A percentile compares a stretch with the other conserved stretches of the same genome.
Conservation (phyloP, 192 early-diverging fungal genomes). For the Podila epigama region DNA sequence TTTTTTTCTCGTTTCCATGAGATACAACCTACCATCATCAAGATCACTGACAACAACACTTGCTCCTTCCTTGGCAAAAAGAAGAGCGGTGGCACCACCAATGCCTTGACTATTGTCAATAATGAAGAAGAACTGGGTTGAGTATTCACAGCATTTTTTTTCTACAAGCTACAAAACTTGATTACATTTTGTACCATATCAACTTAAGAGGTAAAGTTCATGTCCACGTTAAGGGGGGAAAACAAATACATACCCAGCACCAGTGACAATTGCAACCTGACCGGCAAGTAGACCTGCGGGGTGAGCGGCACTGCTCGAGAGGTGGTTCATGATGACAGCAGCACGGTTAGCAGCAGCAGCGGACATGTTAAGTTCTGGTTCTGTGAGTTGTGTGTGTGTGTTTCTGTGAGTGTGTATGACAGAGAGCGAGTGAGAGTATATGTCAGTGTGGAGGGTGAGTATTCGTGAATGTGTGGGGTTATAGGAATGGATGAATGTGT, state of each 20-base stretch:
- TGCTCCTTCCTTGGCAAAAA: conserved; percentile 88
- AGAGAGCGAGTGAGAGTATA: conserved; percentile 1
- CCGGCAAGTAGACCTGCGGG: conserved; percentile 61
- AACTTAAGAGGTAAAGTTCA: too few species aligned
- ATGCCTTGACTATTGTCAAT: conserved; percentile 72
- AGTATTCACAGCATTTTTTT: too few species aligned
- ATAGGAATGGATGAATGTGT: neutral
- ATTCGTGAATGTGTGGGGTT: neutral
- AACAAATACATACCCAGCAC: conserved; percentile 55
- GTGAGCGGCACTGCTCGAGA: conserved; percentile 48
- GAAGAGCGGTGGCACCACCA: conserved; percentile 84
- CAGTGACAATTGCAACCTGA: conserved; percentile 69
- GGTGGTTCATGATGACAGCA: conserved; percentile 20
- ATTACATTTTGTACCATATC: too few species aligned
- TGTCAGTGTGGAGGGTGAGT: neutral
- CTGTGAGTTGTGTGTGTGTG: neutral
- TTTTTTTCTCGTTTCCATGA: too few species aligned
- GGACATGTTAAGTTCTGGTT: conserved; percentile 4
- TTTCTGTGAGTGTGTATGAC: neutral
- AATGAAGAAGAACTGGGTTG: too few species aligned
- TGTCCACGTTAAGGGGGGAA: neutral
- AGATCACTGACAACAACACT: conserved; percentile 92
- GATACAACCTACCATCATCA: conserved; percentile 57
- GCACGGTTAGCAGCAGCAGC: conserved; percentile 16
- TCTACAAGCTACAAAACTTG: too few species aligned